Evolutionary conservation across 1,284 basidiomycete genomes (phyloP), one percentile per base, ranked within the genome.

Genomic region (Termitomyces sp.): DNA sequence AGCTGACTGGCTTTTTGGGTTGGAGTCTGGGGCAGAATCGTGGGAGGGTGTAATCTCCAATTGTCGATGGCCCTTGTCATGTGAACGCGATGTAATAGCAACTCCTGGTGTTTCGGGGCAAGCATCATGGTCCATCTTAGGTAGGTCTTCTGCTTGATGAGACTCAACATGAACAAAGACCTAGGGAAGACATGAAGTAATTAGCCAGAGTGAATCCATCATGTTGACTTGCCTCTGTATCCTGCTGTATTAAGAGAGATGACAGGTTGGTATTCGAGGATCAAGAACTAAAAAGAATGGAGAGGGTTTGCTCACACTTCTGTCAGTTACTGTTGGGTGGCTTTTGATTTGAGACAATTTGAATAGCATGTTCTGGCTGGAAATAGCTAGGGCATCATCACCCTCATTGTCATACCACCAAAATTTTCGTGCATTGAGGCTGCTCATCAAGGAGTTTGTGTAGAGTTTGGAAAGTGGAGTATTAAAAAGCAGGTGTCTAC

Each of bases 361-460:
- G 10, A 28, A 30, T 7, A 17, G 31, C 28, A 12, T 19, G 19
- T 24, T 46, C n/a, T 28, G 31, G 19, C 17, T 30, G 13, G 33
- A 40, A 19, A 45, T 17, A 30, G 39, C 28, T n/a, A 46, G 6
- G 5, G 43, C 43, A 19, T 50, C 46, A 15, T 54, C 55, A 8
- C 36, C 52, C 30, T 13, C 17, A 13, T n/a, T 13, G 7, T 48
- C 49, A 13, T 56, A 45, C 36, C 52, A 31, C 59, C 59, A 60
- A 21, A 57, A 53, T n/a, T 59, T 56, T 30, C 69, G 60, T n/a
- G 68, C 64, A 41, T 71, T 71, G 47, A 71, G 59, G 38, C 65
- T 68, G 52, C 66, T 68, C 65, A 71, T 65, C 33, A 70, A 58
- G 2, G 67, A 68, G 53, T 68, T 70, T 45, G 67, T 69, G 60